phyloP scores from a whole-genome alignment of 2,329 filamentous ascomycete genomes.

The Fonsecaea nubica region DNA sequence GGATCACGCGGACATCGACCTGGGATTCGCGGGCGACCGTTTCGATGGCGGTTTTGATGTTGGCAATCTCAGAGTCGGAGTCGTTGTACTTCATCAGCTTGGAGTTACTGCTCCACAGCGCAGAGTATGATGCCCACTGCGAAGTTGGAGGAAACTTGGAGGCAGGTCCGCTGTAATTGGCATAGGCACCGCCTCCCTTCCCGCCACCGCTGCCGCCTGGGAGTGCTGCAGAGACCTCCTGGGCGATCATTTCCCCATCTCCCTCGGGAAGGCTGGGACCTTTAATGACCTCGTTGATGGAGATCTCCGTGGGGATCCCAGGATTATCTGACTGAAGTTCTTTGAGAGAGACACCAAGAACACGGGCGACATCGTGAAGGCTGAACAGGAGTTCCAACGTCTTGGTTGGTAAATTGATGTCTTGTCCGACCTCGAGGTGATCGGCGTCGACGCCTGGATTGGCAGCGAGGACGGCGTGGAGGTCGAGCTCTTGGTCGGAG shows the following conservation, averaged over 20 bases:
- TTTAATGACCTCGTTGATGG: slow-evolving; percentile 9
- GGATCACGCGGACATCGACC: slow-evolving; percentile 44
- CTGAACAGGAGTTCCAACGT: slow-evolving; percentile 23
- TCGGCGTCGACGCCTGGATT: slow-evolving; percentile 32
- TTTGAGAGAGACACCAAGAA: slow-evolving; percentile 12
- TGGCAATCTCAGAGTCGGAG: slow-evolving; percentile 30
- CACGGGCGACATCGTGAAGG: slow-evolving; percentile 9
- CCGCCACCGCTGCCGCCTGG: slow-evolving; percentile 23
- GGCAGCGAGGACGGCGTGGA: slow-evolving; percentile 23
- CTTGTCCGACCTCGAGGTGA: slow-evolving; percentile 28
- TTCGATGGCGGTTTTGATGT: slow-evolving; percentile 40
- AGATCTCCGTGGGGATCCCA: neutral
- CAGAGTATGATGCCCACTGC: slow-evolving; percentile 29
- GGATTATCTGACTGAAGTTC: neutral
- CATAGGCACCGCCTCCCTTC: slow-evolving; percentile 29
- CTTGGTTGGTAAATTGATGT: slow-evolving; percentile 7
- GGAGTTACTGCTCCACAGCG: slow-evolving; percentile 31
- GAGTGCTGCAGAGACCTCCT: slow-evolving; percentile 1
- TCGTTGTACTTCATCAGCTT: slow-evolving; percentile 28
- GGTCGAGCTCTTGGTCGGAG: slow-evolving; percentile 6
- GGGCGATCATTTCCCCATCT: neutral
- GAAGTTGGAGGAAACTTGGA: slow-evolving; percentile 25
- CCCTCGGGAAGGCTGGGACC: neutral
- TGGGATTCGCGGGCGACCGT: slow-evolving; percentile 34
- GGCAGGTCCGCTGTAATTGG: slow-evolving; percentile 32